phyloP scores from a whole-genome alignment of 2,329 filamentous ascomycete species.

The Fusarium burgessii region DNA sequence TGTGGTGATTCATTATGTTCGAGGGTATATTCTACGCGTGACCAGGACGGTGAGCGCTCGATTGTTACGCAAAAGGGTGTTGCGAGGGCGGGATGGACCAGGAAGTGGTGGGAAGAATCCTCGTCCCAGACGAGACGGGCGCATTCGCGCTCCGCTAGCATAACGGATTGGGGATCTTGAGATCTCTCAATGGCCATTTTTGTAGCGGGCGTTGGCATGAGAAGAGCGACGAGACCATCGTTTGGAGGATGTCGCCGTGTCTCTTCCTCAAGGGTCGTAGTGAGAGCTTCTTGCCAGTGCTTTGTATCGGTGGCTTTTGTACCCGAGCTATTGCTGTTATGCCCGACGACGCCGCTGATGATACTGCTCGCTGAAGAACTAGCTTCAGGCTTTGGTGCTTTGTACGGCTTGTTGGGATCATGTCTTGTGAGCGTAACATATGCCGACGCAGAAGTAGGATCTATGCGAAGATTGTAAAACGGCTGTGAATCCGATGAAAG shows the following conservation, averaged over 20 bases:
- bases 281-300: conserved; percentile 69
- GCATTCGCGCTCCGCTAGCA: conserved; percentile 75
- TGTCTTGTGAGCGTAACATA: conserved; percentile 69
- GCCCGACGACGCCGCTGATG: conserved; percentile 50
- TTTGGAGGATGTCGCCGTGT: conserved; percentile 65
- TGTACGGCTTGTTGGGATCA: conserved; percentile 70
- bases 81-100: conserved; percentile 73
- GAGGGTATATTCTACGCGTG: conserved; percentile 71
- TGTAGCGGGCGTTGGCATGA: conserved; percentile 75
- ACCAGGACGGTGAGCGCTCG: conserved; percentile 69
- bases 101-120: conserved; percentile 68
- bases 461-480: conserved; percentile 74
- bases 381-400: conserved; percentile 52
- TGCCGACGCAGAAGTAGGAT: conserved; percentile 73
- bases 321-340: conserved; percentile 42
- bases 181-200: conserved; percentile 71
- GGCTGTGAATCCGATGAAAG: conserved; percentile 71
- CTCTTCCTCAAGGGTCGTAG: conserved; percentile 68
- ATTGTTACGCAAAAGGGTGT: conserved; percentile 72
- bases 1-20: conserved; percentile 73
- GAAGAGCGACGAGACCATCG: conserved; percentile 74
- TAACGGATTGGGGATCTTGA: conserved; percentile 68
- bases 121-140: conserved; percentile 79
- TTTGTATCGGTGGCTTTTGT: conserved; percentile 55
- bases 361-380: conserved; percentile 45